phyloP scores from a whole-genome alignment of 306 rosid genomes.

The Glycine tomentella region DNA sequence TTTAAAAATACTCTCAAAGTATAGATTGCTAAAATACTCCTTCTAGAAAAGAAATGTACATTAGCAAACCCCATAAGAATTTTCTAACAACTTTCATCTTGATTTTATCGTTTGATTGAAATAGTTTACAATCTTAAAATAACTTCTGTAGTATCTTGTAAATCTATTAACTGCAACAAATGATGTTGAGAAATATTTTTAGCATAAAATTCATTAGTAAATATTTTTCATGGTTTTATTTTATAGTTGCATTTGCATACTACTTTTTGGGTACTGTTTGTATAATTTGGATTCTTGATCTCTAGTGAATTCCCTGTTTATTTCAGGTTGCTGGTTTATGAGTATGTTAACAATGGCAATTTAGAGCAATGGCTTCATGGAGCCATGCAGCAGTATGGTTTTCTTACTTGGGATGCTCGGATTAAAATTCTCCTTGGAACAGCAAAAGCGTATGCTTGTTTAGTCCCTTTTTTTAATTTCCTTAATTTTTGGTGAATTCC shows the following conservation, averaged over 20 bases:
- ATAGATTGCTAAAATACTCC: too few relatives aligned
- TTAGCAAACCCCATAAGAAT: too few relatives aligned
- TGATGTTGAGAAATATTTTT: not conserved
- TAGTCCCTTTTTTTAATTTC: not conserved
- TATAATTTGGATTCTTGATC: conserved; percentile 39
- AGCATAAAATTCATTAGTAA: not conserved
- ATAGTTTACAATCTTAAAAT: not conserved
- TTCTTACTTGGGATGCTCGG: conserved; percentile 94
- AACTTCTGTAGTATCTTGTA: conserved; percentile 2
- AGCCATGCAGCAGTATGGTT: conserved; percentile 80
- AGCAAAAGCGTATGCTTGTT: conserved; percentile 77
- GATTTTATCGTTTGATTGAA: not conserved
- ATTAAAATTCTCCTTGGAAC: conserved; percentile 90
- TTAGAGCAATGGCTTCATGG: conserved; percentile 96
- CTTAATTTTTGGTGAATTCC: conserved; percentile 17
- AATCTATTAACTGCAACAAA: conserved; percentile 10
- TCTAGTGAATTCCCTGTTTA: conserved; percentile 32
- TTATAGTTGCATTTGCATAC: conserved; percentile 1
- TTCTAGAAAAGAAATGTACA: too few relatives aligned
- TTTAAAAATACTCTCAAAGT: too few relatives aligned
- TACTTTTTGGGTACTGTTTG: conserved; percentile 17
- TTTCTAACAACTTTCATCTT: too few relatives aligned
- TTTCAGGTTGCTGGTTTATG: conserved; percentile 85
- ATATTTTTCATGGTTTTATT: not conserved
- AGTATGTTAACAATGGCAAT: conserved; percentile 89